phyloP scores from a whole-genome alignment of 1,284 basidiomycete species.

The Moniliella sp. region DNA sequence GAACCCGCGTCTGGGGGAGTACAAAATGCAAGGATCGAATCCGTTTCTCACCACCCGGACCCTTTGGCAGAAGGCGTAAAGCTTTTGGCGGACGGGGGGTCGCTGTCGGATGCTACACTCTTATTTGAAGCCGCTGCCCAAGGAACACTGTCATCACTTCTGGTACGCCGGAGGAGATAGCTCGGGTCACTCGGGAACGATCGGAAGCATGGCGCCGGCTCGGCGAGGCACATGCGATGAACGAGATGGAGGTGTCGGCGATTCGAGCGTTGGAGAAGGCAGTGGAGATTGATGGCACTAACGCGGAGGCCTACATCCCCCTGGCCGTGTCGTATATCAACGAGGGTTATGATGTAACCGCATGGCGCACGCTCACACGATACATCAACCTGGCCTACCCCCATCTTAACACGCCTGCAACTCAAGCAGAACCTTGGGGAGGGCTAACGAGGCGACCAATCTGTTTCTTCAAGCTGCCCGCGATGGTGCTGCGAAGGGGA shows the following conservation, averaged over 20 bases:
- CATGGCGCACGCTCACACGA: conserved; percentile 64
- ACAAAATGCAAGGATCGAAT: conserved; percentile 38
- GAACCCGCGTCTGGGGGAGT: conserved; percentile 22
- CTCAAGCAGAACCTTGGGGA: conserved; percentile 60
- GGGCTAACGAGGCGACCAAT: conserved; percentile 59
- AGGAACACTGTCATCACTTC: conserved; percentile 11
- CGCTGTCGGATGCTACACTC: conserved; percentile 59
- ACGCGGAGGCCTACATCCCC: conserved; percentile 40
- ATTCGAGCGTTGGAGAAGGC: conserved; percentile 40
- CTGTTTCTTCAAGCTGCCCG: conserved; percentile 66
- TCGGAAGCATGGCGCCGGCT: conserved; percentile 81
- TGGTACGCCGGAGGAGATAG: conserved; percentile 44
- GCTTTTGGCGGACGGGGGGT: conserved; percentile 50
- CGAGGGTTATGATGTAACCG: conserved; percentile 70
- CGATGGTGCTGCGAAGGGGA: conserved; percentile 38
- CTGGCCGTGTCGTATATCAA: conserved; percentile 93
- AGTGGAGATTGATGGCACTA: conserved; percentile 48
- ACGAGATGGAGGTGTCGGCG: conserved; percentile 50
- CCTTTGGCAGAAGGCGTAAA: conserved; percentile 42
- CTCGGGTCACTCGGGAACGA: conserved; percentile 19
- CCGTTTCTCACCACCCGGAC: conserved; percentile 44
- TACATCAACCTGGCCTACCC: conserved; percentile 68
- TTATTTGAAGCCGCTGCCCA: conserved; percentile 59
- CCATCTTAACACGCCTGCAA: conserved; percentile 26
- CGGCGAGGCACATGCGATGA: conserved; percentile 83